Conservation (phyloP, 257 asterid species). For the Solanum appendiculatum region DNA sequence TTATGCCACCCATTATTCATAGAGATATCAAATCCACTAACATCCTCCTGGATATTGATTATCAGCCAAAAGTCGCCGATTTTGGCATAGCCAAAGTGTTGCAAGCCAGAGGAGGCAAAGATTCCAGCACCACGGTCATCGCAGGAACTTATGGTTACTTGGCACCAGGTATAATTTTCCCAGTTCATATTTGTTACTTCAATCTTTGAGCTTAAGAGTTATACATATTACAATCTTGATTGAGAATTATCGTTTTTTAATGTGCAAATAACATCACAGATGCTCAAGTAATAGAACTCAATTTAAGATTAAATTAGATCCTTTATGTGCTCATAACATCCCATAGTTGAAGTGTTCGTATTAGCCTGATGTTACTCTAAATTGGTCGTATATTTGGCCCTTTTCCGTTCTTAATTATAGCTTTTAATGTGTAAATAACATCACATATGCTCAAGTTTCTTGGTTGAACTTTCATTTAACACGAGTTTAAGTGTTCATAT, state of each 20-base stretch:
- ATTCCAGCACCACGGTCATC: conserved; percentile 52
- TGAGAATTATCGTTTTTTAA: not conserved
- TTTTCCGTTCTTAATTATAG: not conserved
- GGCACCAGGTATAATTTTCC: conserved; percentile 60
- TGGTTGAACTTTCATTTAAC: not conserved
- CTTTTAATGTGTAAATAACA: not conserved
- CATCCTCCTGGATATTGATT: conserved; percentile 61
- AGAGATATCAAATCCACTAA: conserved; percentile 85
- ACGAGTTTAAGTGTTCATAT: not conserved
- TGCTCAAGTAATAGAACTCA: not conserved
- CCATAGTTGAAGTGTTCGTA: not conserved
- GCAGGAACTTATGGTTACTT: conserved; percentile 97
- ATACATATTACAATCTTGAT: not conserved
- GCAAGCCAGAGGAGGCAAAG: conserved; percentile 68
- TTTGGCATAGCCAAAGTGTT: conserved; percentile 89
- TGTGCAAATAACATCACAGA: not conserved
- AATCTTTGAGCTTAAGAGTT: not conserved
- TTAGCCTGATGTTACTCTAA: not conserved
- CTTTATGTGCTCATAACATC: not conserved
- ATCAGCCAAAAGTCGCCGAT: conserved; percentile 82
- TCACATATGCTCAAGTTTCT: not conserved
- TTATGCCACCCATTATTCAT: conserved; percentile 64
- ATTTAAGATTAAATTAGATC: not conserved
- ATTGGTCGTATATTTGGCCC: not conserved
- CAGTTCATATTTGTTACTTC: not conserved